A percentile compares a stretch with the other conserved stretches of the same genome.
Evolutionary conservation across 2,329 filamentous ascomycete species (phyloP).

Genomic region (Penicillium expansum): DNA sequence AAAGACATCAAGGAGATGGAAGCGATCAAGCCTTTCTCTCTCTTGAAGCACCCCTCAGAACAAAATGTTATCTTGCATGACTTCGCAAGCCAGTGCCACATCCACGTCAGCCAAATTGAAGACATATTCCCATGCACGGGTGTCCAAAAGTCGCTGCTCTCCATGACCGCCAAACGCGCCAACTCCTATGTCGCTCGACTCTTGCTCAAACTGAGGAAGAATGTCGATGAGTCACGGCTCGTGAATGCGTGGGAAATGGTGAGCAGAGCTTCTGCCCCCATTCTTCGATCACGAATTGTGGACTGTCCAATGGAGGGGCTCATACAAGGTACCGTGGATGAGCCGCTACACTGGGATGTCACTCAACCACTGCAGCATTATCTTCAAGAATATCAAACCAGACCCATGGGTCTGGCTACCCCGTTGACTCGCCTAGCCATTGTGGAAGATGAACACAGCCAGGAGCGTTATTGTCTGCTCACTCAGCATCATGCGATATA

Average conservation of each 20-base stretch:
- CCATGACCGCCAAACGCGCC: not conserved
- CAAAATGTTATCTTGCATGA: not conserved
- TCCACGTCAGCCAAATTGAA: not conserved
- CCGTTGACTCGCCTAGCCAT: not conserved
- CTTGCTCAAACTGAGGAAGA: not conserved
- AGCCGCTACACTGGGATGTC: not conserved
- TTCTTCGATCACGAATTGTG: not conserved
- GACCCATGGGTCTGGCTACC: not conserved
- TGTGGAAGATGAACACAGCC: not conserved
- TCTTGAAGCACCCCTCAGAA: not conserved
- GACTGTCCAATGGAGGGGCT: not conserved
- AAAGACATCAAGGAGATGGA: not conserved
- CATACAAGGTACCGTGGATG: not conserved
- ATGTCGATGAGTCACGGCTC: not conserved
- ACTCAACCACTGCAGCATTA: not conserved
- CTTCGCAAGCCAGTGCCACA: not conserved
- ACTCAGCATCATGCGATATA: conserved; percentile 1
- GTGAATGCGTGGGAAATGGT: not conserved
- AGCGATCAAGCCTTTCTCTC: not conserved
- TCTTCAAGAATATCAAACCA: not conserved
- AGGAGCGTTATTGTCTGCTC: not conserved
- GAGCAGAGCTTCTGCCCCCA: not conserved
- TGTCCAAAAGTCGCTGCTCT: not conserved
- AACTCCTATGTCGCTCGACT: not conserved
- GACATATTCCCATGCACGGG: not conserved